A percentile compares a stretch with the other conserved stretches of the same genome.
These are phyloP conservation scores for Carex sylvatica DNA, from an alignment of 202 grass and related monocot genomes.

Conservation along the genomic window DNA sequence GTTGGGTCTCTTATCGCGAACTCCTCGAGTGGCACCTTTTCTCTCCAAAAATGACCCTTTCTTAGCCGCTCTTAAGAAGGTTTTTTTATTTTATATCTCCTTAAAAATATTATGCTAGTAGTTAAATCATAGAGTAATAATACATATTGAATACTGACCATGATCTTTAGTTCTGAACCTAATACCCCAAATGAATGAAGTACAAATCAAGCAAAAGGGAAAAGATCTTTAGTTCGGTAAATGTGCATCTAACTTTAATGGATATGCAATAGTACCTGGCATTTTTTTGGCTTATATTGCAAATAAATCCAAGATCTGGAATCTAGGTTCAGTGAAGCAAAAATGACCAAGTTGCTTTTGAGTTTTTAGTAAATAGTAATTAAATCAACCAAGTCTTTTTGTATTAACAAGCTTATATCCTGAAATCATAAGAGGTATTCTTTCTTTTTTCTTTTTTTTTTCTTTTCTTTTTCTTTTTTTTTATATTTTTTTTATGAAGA, in stretches of 20 bases:
- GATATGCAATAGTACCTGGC: background rate
- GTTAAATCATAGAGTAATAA: background rate
- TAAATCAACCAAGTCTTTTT: background rate
- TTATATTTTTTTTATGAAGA: too few species aligned
- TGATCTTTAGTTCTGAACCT: background rate
- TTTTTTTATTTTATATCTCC: constrained; percentile 19
- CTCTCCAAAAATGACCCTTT: constrained; percentile 88
- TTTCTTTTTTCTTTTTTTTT: too few species aligned
- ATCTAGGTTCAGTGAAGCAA: background rate
- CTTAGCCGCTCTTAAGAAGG: constrained; percentile 72
- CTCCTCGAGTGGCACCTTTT: constrained; percentile 93
- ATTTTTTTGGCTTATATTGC: background rate
- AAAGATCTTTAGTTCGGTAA: background rate
- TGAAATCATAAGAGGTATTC: too few species aligned
- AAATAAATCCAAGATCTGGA: background rate
- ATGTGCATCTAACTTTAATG: background rate
- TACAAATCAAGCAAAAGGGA: background rate
- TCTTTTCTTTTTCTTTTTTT: too few species aligned
- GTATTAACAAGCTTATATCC: background rate
- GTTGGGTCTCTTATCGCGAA: constrained; percentile 79
- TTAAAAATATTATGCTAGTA: background rate
- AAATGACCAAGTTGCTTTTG: background rate
- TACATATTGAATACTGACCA: constrained; percentile 4
- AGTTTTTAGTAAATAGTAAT: background rate
- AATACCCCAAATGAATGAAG: background rate